Evolutionary conservation across 1,139 yeast genomes (phyloP).

Genomic region (Kluyveromyces marxianus): DNA sequence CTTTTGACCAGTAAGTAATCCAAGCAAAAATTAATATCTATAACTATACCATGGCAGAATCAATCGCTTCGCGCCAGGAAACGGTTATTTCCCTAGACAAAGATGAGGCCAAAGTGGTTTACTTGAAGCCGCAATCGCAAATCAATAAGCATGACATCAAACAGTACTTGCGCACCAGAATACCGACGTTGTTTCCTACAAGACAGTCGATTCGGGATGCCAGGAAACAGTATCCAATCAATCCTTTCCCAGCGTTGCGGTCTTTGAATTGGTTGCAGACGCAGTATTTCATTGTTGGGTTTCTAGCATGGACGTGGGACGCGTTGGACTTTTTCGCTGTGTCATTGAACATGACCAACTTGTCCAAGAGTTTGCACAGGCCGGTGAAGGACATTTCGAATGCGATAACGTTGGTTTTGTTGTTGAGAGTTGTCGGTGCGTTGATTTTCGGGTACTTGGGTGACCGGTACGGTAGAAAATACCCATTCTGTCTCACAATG

Average conservation of each 20-base stretch:
- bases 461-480: slow-evolving; percentile 66
- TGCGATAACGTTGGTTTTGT: slow-evolving; percentile 74
- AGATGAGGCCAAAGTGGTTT: not conserved
- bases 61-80: slow-evolving; percentile 2
- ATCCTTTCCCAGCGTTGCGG: slow-evolving; percentile 48
- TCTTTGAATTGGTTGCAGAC: slow-evolving; percentile 45
- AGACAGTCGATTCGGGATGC: slow-evolving; percentile 22
- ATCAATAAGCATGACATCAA: slow-evolving; percentile 18
- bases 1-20: too few species aligned
- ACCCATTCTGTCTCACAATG: slow-evolving; percentile 55
- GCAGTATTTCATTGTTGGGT: slow-evolving; percentile 58
- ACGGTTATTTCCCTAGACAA: slow-evolving; percentile 1
- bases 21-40: too few species aligned
- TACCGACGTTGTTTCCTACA: slow-evolving; percentile 39
- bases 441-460: slow-evolving; percentile 57
- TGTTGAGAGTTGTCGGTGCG: slow-evolving; percentile 78
- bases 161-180: slow-evolving; percentile 35
- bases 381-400: slow-evolving; percentile 54
- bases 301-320: slow-evolving; percentile 72
- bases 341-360: slow-evolving; percentile 48
- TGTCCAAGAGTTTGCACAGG: slow-evolving; percentile 47
- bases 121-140: slow-evolving; percentile 3
- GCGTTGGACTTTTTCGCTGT: slow-evolving; percentile 73
- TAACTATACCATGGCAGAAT: slow-evolving; percentile 1
- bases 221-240: slow-evolving; percentile 32